phyloP scores from a whole-genome alignment of 768 basidiomycete species.

The Coprinellus aureogranulatus region DNA sequence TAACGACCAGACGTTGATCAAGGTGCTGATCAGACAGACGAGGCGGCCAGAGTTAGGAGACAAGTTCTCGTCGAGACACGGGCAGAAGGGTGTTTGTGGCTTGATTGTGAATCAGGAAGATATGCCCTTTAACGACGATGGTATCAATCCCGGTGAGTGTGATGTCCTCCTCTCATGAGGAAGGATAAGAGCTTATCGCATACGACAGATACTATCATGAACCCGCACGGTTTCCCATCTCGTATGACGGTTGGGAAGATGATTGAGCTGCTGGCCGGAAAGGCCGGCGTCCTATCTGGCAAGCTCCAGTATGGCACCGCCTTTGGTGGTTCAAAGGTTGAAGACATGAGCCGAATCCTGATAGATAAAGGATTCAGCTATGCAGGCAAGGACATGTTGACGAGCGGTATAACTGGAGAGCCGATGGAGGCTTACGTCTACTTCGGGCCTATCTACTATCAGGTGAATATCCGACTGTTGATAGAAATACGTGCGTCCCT shows the following conservation, averaged over 20 bases:
- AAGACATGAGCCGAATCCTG: slow-evolving; percentile 96
- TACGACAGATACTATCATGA: slow-evolving; percentile 93
- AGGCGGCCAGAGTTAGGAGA: slow-evolving; percentile 95
- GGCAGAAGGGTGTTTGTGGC: slow-evolving; percentile 98
- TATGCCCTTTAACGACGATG: slow-evolving; percentile 98
- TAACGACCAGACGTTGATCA: slow-evolving; percentile 93
- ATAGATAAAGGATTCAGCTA: slow-evolving; percentile 96
- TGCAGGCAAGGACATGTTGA: slow-evolving; percentile 98
- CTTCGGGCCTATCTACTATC: slow-evolving; percentile 98
- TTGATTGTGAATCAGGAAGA: slow-evolving; percentile 98
- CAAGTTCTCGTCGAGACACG: slow-evolving; percentile 97
- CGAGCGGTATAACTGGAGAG: slow-evolving; percentile 96
- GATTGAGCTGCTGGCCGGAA: slow-evolving; percentile 96
- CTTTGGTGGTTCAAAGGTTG: slow-evolving; percentile 97
- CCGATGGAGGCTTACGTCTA: slow-evolving; percentile 96
- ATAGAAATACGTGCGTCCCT: background rate
- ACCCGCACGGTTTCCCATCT: slow-evolving; percentile 98
- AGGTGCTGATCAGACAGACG: slow-evolving; percentile 96
- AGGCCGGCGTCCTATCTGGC: slow-evolving; percentile 91
- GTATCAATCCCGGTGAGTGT: slow-evolving; percentile 79
- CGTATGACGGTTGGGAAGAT: slow-evolving; percentile 99
- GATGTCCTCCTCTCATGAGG: slow-evolving; percentile 9
- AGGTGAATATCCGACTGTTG: slow-evolving; percentile 46
- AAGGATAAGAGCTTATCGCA: slow-evolving; percentile 9
- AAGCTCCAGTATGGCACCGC: slow-evolving; percentile 93